These are phyloP conservation scores for Cyberlindnera euphorbiae DNA, from an alignment of 805 yeast species.

Conservation along the genomic window DNA sequence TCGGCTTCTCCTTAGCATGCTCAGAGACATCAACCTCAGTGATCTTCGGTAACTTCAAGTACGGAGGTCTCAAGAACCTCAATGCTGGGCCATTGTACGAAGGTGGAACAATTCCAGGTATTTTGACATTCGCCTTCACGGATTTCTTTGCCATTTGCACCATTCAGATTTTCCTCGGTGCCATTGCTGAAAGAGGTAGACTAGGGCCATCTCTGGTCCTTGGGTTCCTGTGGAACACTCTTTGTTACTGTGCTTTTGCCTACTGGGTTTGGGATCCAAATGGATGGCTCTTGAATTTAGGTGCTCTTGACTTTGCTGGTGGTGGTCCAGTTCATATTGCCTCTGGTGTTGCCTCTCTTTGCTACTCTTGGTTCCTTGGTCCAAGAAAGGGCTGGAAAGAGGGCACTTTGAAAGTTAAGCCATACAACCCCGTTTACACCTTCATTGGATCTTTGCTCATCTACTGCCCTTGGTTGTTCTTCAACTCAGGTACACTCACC, in stretches of 20 bases:
- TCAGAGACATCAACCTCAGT: conserved; percentile 63
- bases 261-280: conserved; percentile 93
- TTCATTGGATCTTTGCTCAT: conserved; percentile 81
- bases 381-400: conserved; percentile 51
- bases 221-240: conserved; percentile 78
- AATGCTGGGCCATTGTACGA: conserved; percentile 70
- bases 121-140: conserved; percentile 68
- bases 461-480: conserved; percentile 97
- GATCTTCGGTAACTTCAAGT: conserved; percentile 74
- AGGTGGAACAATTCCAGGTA: conserved; percentile 46
- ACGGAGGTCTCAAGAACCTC: conserved; percentile 73
- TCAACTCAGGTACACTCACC: conserved; percentile 82
- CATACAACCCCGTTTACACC: conserved; percentile 87
- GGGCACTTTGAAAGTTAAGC: conserved; percentile 54
- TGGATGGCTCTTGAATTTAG: conserved; percentile 92
- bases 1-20: conserved; percentile 93
- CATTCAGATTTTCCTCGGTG: conserved; percentile 84
- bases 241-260: conserved; percentile 89
- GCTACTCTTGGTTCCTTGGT: conserved; percentile 71
- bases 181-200: conserved; percentile 89
- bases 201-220: conserved; percentile 78
- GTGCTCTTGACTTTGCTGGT: conserved; percentile 97
- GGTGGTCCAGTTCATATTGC: conserved; percentile 97
- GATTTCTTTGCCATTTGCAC: conserved; percentile 89
- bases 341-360: conserved; percentile 88